Evolutionary conservation across 177 flowering plant genomes (phyloP), one percentile per base, ranked within the genome.

Genomic region (Vitis hybrid): DNA sequence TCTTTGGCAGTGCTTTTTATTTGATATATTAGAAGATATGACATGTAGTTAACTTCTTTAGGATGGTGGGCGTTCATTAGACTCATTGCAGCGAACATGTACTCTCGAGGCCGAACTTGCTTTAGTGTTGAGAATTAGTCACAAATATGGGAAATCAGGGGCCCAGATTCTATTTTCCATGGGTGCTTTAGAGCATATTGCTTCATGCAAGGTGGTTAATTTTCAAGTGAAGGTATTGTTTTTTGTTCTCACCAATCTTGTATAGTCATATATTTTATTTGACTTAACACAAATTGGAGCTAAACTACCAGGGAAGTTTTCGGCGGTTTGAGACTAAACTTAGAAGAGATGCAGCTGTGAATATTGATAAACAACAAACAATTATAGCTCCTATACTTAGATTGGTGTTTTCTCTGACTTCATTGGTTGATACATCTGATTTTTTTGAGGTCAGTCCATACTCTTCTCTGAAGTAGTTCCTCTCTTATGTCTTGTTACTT

Each of bases 101-200:
- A 87, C 92, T 11, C 80, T 91, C 52, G 96, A 91, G 82, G 98
- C 97, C 50, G 88, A 88, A 71, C 86, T 95, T 73, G 87, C 96
- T 63, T 68, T 93, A 69, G 70, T 93, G 15, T 72, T 91, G 76
- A 89, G 96, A 76, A 88, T 95, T 41, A 87, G 98, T 76, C 85
- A 91, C 78, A 85, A 77, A 58, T 95, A 95, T 83, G 95, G 93
- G 58, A 93, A 88, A 72, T 74, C 90, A 58, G 98, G 99, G 11
- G 88, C 96, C 24, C 98, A 95, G 78, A 85, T 93, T 82, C 78
- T 95, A 30, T 89, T 87, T 73, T 91, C 98, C 41, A 91, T 91
- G 98, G 94, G 93, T 68, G 84, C 86, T 56, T 73, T 95, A 71
- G 98, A 91, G 78, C 94, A 90, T 78, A 78, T 95, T 76, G 71